phyloP scores from a whole-genome alignment of 75 land plant species.

The Picea sitchensis region DNA sequence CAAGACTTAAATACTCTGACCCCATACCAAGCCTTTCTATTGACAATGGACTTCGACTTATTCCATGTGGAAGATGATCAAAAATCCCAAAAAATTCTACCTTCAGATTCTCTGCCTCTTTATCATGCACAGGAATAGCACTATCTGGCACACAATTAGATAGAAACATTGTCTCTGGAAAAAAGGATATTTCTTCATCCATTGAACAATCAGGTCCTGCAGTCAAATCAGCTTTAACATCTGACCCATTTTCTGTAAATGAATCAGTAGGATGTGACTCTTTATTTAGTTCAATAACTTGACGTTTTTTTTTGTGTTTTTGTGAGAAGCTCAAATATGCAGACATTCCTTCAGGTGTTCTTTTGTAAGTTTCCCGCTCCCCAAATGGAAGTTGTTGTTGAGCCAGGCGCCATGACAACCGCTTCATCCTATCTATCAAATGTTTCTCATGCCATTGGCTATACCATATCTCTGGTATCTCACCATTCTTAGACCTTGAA shows the following conservation, averaged over 20 bases:
- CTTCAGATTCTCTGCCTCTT: slow-evolving; percentile 18
- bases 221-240: slow-evolving; percentile 14
- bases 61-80: slow-evolving; percentile 44
- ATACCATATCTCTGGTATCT: slow-evolving; percentile 65
- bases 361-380: slow-evolving; percentile 47
- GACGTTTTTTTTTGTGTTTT: slow-evolving; percentile 45
- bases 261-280: slow-evolving; percentile 7
- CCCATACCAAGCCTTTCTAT: slow-evolving; percentile 65
- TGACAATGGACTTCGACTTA: slow-evolving; percentile 43
- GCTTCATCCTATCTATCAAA: slow-evolving; percentile 26
- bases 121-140: slow-evolving; percentile 30
- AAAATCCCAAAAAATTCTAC: slow-evolving; percentile 47
- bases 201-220: slow-evolving; percentile 19
- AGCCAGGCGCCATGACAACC: slow-evolving; percentile 28
- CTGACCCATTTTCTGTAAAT: slow-evolving; percentile 14
- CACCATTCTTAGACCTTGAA: slow-evolving; percentile 32
- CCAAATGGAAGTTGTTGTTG: slow-evolving; percentile 44
- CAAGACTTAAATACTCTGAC: slow-evolving; percentile 44
- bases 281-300: slow-evolving; percentile 37
- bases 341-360: slow-evolving; percentile 70
- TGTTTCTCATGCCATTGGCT: slow-evolving; percentile 44
- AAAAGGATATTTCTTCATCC: slow-evolving; percentile 45
- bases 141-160: slow-evolving; percentile 76
- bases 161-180: slow-evolving; percentile 66
- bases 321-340: slow-evolving; percentile 40